phyloP scores from a whole-genome alignment of 768 basidiomycete genomes.

The Trametopsis cervina region DNA sequence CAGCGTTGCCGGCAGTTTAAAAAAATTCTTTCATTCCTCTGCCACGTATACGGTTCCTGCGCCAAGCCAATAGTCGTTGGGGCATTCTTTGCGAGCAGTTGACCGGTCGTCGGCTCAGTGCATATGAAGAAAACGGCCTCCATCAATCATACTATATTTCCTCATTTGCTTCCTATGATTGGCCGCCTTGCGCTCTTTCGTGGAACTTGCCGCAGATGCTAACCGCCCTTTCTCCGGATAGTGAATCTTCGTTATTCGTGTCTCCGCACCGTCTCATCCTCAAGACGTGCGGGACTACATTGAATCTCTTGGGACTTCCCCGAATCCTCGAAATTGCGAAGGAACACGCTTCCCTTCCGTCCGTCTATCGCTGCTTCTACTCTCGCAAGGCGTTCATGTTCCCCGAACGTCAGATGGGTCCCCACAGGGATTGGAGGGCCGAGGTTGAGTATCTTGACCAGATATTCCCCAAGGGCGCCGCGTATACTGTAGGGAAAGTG shows the following conservation, averaged over 20 bases:
- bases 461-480: constrained; percentile 82
- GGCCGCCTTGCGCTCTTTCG: background rate
- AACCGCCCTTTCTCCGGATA: constrained; percentile 25
- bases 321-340: constrained; percentile 92
- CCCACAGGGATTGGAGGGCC: constrained; percentile 89
- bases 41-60: background rate
- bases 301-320: constrained; percentile 92
- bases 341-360: constrained; percentile 52
- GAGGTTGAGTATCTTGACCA: constrained; percentile 90
- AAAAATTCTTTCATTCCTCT: background rate
- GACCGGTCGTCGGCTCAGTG: no score
- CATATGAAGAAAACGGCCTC: no score
- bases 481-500: constrained; percentile 95
- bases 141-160: background rate
- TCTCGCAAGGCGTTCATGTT: constrained; percentile 99
- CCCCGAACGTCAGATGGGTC: constrained; percentile 89
- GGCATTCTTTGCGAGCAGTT: no score
- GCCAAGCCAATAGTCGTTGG: background rate
- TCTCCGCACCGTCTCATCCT: constrained; percentile 93
- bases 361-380: constrained; percentile 92
- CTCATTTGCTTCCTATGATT: no score
- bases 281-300: constrained; percentile 98
- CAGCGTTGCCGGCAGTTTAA: background rate
- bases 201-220: background rate
- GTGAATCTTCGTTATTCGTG: constrained; percentile 96